Evolutionary conservation across 192 early-diverging fungal species (phyloP).

Genomic region (Mortierella hygrophila): DNA sequence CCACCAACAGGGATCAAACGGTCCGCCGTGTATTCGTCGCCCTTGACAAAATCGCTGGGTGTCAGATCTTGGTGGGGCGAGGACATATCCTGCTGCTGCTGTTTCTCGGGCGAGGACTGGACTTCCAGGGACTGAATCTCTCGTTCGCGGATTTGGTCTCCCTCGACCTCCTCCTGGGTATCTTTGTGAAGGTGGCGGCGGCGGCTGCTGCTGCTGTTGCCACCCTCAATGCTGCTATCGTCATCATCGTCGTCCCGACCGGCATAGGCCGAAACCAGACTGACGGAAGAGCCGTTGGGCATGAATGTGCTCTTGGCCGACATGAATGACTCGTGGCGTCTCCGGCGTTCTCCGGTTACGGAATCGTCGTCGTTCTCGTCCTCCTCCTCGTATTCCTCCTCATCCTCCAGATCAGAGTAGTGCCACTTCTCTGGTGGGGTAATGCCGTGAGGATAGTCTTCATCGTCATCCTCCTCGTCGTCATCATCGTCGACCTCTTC

Average conservation of each 20-base stretch:
- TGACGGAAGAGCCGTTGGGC: constrained; percentile 38
- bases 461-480: constrained; percentile 31
- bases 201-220: background rate
- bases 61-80: background rate
- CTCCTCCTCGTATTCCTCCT: constrained; percentile 15
- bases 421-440: constrained; percentile 53
- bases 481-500: constrained; percentile 8
- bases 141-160: constrained; percentile 1
- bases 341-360: constrained; percentile 14
- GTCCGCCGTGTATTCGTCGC: constrained; percentile 1
- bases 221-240: background rate
- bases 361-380: constrained; percentile 33
- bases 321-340: constrained; percentile 52
- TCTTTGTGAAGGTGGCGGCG: background rate
- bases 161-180: constrained; percentile 14
- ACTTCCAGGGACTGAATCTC: constrained; percentile 19
- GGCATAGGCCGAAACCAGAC: constrained; percentile 30
- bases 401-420: constrained; percentile 46
- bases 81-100: background rate
- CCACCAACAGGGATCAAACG: constrained; percentile 15
- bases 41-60: constrained; percentile 17
- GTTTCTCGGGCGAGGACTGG: constrained; percentile 10
- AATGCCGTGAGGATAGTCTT: constrained; percentile 29
- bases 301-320: constrained; percentile 46
- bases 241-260: constrained; percentile 31